These are phyloP conservation scores for Phellopilus nigrolimitatus DNA, from an alignment of 1,284 basidiomycete genomes.

Conservation along the genomic window DNA sequence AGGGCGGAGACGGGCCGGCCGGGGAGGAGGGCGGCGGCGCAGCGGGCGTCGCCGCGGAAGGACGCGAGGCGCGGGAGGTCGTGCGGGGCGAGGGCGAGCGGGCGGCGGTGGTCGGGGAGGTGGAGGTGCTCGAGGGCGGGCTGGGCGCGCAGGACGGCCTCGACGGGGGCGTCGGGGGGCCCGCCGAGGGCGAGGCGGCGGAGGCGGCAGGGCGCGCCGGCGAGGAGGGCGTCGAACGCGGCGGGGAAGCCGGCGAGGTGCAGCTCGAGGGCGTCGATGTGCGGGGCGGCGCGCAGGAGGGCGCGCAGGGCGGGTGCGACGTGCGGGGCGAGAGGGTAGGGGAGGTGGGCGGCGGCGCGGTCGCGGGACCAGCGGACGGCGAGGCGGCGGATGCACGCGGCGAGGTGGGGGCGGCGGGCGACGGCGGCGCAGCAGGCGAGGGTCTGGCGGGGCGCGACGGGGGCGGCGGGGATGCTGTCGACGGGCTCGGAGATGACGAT, in stretches of 20 bases:
- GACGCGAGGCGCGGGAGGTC: constrained; percentile 43
- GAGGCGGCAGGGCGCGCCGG: constrained; percentile 33
- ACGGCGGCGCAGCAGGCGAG: constrained; percentile 51
- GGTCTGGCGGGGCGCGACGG: constrained; percentile 41
- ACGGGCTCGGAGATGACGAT: constrained; percentile 41
- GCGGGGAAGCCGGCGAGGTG: constrained; percentile 39
- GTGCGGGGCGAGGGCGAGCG: constrained; percentile 33
- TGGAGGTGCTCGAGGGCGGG: constrained; percentile 44
- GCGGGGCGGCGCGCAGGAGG: constrained; percentile 18
- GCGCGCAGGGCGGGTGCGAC: constrained; percentile 25
- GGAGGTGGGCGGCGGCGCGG: constrained; percentile 27
- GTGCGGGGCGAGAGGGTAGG: constrained; percentile 28
- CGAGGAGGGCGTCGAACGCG: constrained; percentile 27
- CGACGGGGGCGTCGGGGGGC: constrained; percentile 37
- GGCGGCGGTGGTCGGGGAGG: constrained; percentile 43
- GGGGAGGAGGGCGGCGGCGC: constrained; percentile 54
- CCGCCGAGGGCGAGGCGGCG: constrained; percentile 47
- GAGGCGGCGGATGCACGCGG: constrained; percentile 41
- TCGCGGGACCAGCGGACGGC: constrained; percentile 44
- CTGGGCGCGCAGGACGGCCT: constrained; percentile 39
- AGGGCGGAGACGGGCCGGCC: constrained; percentile 52
- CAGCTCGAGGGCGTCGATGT: constrained; percentile 52
- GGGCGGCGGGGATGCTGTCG: constrained; percentile 30
- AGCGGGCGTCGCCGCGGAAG: constrained; percentile 54
- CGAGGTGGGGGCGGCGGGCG: constrained; percentile 39